Evolutionary conservation across 2,329 filamentous ascomycete species (phyloP).

Genomic region (Leptographium procerum): DNA sequence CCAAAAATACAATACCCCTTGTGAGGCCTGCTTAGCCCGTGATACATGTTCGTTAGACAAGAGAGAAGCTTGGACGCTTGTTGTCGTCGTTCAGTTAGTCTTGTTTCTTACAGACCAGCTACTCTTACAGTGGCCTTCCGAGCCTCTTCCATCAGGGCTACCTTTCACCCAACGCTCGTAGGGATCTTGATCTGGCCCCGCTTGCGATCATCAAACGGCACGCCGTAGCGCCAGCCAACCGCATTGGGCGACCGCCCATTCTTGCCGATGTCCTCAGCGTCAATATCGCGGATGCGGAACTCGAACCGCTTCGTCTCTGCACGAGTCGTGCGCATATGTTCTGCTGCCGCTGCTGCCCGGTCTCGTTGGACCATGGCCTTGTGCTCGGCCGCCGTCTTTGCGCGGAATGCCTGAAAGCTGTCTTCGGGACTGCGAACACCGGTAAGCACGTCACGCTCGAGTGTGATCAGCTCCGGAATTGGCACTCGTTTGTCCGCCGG

Average conservation of each 20-base stretch:
- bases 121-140: background rate
- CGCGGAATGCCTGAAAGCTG: slow-evolving; percentile 14
- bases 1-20: too few relatives aligned
- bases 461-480: slow-evolving; percentile 47
- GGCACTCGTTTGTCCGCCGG: slow-evolving; percentile 50
- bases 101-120: background rate
- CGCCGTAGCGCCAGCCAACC: slow-evolving; percentile 53
- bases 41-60: background rate
- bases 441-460: slow-evolving; percentile 36
- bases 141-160: background rate
- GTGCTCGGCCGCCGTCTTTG: slow-evolving; percentile 20
- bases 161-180: slow-evolving; percentile 35
- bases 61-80: background rate
- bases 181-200: slow-evolving; percentile 58
- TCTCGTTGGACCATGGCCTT: slow-evolving; percentile 12
- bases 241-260: slow-evolving; percentile 39
- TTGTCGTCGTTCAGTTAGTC: background rate
- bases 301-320: slow-evolving; percentile 39
- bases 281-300: slow-evolving; percentile 51
- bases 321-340: slow-evolving; percentile 29
- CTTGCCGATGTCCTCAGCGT: slow-evolving; percentile 43
- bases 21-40: background rate
- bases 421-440: slow-evolving; percentile 18
- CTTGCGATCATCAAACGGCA: slow-evolving; percentile 50
- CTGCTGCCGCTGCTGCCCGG: slow-evolving; percentile 22